phyloP scores from a whole-genome alignment of 805 yeast genomes.

The Yamadazyma kitorensis region DNA sequence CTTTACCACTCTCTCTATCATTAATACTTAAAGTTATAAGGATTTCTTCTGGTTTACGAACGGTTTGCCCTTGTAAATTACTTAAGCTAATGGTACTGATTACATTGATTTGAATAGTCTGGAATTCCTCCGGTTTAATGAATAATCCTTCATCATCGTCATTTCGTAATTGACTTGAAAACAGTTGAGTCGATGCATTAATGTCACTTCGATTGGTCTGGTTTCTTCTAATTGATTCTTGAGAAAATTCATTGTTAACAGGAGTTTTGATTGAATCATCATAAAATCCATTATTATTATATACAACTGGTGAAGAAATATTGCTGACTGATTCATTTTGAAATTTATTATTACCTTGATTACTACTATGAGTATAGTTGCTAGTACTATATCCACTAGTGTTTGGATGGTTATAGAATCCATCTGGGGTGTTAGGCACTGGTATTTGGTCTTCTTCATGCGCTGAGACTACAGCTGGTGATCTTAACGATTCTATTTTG shows the following conservation, averaged over 20 bases:
- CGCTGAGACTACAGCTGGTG: slow-evolving; percentile 11
- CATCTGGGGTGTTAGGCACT: slow-evolving; percentile 22
- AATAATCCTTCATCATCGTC: slow-evolving; percentile 48
- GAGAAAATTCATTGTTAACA: slow-evolving; percentile 10
- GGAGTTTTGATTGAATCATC: slow-evolving; percentile 12
- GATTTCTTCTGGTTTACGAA: slow-evolving; percentile 54
- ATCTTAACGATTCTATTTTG: slow-evolving; percentile 5
- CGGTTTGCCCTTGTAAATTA: slow-evolving; percentile 18
- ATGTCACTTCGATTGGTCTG: not conserved
- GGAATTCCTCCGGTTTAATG: slow-evolving; percentile 57
- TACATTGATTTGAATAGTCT: slow-evolving; percentile 47
- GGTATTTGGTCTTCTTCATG: not conserved
- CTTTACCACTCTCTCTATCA: slow-evolving; percentile 59
- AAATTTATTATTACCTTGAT: not conserved
- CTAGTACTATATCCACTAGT: not conserved
- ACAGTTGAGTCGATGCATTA: too few species aligned
- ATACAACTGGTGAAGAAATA: slow-evolving; percentile 15
- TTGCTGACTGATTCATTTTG: slow-evolving; percentile 11
- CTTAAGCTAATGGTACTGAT: slow-evolving; percentile 34
- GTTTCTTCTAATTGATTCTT: slow-evolving; percentile 9
- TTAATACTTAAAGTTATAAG: slow-evolving; percentile 58
- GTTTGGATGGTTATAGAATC: slow-evolving; percentile 12
- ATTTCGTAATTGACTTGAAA: too few species aligned
- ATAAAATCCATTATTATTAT: slow-evolving; percentile 8
- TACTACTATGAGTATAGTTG: too few species aligned